phyloP scores from a whole-genome alignment of 1,139 yeast genomes.

The Protomyces inundatus region DNA sequence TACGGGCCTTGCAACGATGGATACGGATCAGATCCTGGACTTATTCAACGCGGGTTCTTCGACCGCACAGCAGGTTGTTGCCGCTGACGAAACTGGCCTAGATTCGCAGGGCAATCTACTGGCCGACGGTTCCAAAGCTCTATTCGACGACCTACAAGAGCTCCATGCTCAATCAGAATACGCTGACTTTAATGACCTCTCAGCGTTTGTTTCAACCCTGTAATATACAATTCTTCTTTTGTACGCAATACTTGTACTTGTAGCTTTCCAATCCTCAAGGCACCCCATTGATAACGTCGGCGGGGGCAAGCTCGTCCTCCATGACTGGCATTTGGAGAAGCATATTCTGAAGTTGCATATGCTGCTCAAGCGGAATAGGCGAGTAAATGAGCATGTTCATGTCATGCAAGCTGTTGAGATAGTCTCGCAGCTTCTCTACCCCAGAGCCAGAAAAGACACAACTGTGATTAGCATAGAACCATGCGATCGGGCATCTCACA shows the following conservation, averaged over 20 bases:
- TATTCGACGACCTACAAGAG: constrained; percentile 36
- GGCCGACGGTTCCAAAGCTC: constrained; percentile 38
- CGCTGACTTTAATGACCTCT: constrained; percentile 15
- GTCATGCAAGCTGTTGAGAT: constrained; percentile 44
- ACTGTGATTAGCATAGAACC: constrained; percentile 13
- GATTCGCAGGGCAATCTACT: constrained; percentile 34
- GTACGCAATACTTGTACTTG: too few species aligned
- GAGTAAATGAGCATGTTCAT: background rate
- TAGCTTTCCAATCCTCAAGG: too few species aligned
- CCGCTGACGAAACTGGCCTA: constrained; percentile 37
- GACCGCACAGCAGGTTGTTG: constrained; percentile 39
- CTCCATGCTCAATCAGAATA: constrained; percentile 11
- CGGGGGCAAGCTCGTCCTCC: background rate
- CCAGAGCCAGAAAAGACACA: constrained; percentile 95
- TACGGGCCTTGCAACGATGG: constrained; percentile 92
- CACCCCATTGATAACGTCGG: too few species aligned
- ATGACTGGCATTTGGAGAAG: background rate
- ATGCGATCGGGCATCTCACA: constrained; percentile 36
- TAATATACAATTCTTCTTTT: background rate
- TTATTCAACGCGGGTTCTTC: constrained; percentile 59
- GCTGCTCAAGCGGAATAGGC: background rate
- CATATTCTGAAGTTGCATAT: background rate
- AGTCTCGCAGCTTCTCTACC: constrained; percentile 63
- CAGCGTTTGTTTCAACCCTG: constrained; percentile 9
- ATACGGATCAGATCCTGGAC: constrained; percentile 87